phyloP scores from a whole-genome alignment of 495 filamentous ascomycete species.

The Aspergillus incahuasiensis region DNA sequence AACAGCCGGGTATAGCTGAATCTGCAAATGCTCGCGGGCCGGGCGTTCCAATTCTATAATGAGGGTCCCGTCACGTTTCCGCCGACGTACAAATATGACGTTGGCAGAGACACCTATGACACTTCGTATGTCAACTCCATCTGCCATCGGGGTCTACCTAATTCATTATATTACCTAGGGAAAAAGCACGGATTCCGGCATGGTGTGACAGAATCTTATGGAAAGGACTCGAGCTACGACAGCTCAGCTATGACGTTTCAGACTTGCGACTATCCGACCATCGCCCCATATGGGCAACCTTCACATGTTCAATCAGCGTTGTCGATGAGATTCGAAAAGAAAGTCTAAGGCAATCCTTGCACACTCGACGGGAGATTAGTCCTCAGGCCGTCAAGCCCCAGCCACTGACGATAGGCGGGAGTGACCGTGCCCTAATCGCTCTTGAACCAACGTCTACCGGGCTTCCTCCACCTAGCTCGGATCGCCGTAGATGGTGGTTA shows the following conservation, averaged over 20 bases:
- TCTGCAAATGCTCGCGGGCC: conserved; percentile 89
- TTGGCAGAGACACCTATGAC: conserved; percentile 84
- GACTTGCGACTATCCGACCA: conserved; percentile 88
- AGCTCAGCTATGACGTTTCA: conserved; percentile 73
- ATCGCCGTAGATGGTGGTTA: conserved; percentile 91
- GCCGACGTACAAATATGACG: conserved; percentile 94
- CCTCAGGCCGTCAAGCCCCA: conserved; percentile 41
- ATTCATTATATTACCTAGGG: too few species aligned
- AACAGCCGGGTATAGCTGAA: conserved; percentile 59
- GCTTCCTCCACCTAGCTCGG: conserved; percentile 84
- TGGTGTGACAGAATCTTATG: conserved; percentile 94
- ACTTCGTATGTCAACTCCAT: conserved; percentile 63
- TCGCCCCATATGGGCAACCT: conserved; percentile 83
- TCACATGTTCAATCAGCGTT: conserved; percentile 75
- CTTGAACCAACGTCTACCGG: conserved; percentile 74
- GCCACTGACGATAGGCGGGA: conserved; percentile 38
- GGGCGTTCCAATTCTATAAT: conserved; percentile 84
- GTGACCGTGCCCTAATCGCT: conserved; percentile 64
- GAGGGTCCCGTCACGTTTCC: conserved; percentile 79
- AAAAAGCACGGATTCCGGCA: conserved; percentile 90
- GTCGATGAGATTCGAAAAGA: conserved; percentile 71
- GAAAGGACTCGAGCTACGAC: conserved; percentile 76
- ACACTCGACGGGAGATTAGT: conserved; percentile 59
- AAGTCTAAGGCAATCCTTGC: conserved; percentile 64
- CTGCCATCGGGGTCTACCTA: too few species aligned